Evolutionary conservation across 345 rosid genomes (phyloP).

Genomic region (Excoecaria agallocha): DNA sequence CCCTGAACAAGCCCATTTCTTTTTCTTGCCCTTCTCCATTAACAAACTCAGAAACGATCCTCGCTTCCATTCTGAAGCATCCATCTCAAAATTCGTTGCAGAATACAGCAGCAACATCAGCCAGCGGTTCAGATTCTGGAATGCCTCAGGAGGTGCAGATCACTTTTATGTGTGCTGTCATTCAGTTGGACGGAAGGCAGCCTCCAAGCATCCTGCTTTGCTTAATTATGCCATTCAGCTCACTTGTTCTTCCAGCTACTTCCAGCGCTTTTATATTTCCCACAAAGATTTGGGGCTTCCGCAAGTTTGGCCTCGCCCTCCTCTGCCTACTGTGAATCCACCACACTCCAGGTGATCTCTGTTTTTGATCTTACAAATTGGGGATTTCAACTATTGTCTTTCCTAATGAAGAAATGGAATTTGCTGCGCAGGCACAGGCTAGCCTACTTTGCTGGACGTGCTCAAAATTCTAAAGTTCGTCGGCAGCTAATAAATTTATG

Average conservation of each 20-base stretch:
- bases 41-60: constrained; percentile 44
- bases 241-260: constrained; percentile 43
- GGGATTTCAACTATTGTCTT: no score
- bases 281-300: constrained; percentile 46
- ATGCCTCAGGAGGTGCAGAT: constrained; percentile 42
- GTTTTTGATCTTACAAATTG: no score
- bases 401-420: no score
- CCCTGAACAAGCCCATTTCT: constrained; percentile 40
- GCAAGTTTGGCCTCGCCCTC: constrained; percentile 45
- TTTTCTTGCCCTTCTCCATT: constrained; percentile 45
- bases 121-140: constrained; percentile 34
- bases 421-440: constrained; percentile 36
- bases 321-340: constrained; percentile 26
- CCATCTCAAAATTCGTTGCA: constrained; percentile 35
- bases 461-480: constrained; percentile 38
- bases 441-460: constrained; percentile 37
- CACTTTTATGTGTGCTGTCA: constrained; percentile 46
- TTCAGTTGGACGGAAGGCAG: constrained; percentile 40
- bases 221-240: constrained; percentile 40
- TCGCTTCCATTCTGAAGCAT: constrained; percentile 32
- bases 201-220: constrained; percentile 30
- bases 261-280: constrained; percentile 37
- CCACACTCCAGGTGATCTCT: constrained; percentile 29
- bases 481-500: constrained; percentile 29
- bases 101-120: constrained; percentile 19